Conservation (phyloP, 345 rosid genomes). For the Eucalyptus tenuipes region DNA sequence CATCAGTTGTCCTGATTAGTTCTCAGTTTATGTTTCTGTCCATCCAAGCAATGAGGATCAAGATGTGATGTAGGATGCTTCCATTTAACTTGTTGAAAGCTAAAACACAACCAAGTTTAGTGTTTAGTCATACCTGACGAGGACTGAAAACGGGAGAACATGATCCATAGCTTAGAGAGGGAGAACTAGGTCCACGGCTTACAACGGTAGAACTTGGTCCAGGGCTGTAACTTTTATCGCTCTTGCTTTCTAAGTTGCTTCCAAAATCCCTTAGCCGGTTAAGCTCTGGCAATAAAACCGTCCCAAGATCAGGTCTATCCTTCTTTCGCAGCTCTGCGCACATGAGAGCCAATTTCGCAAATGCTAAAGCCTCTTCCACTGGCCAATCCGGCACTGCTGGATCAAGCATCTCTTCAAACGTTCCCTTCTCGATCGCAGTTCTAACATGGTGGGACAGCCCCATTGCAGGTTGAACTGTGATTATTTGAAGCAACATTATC, state of each 20-base stretch:
- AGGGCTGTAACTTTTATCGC: neutral
- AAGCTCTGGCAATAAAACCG: conserved; percentile 60
- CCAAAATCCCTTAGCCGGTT: conserved; percentile 41
- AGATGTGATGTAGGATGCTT: neutral
- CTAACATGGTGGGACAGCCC: conserved; percentile 72
- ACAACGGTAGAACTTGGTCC: neutral
- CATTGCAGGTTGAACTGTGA: conserved; percentile 80
- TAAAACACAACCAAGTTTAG: neutral
- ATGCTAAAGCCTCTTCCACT: conserved; percentile 46
- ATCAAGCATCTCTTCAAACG: conserved; percentile 52
- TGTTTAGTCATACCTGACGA: neutral
- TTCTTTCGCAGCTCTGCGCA: conserved; percentile 75
- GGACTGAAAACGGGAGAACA: neutral
- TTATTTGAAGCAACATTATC: conserved; percentile 69
- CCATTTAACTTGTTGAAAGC: neutral
- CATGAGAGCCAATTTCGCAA: conserved; percentile 45
- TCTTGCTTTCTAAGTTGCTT: neutral
- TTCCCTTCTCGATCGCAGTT: conserved; percentile 56
- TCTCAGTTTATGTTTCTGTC: neutral
- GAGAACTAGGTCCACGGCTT: neutral
- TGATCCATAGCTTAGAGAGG: neutral
- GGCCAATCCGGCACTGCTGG: conserved; percentile 63
- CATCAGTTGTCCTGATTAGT: neutral
- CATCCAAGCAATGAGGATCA: neutral
- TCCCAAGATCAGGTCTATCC: conserved; percentile 79